Evolutionary conservation across 345 rosid species (phyloP), one percentile per base, ranked within the genome.

Genomic region (Noccaea bulbosa): DNA sequence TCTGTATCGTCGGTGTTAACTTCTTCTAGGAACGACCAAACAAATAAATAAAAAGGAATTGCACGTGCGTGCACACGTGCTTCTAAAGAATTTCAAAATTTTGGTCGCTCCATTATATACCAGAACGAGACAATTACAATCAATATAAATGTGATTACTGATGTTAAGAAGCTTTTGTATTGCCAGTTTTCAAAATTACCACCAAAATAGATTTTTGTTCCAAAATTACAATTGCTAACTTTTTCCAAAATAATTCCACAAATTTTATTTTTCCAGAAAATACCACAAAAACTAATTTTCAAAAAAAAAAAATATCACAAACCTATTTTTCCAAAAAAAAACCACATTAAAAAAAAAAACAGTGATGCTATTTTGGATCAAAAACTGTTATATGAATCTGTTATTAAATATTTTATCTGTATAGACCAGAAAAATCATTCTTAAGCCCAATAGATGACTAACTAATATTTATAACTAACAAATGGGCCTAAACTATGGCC

Each of bases 21-120:
- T 11, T 22, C 39, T 59, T 16, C 0, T 38, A 3, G 32, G 69
- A 62, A 44, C 43, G 54, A 67, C 44, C 38, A 39, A 59, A 22
- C 1, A 33, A 53, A n/a, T 11, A 32, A 15, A 20, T 20, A 20
- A 27, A 49, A 22, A 0, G 12, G 22, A 11, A 37, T 7, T 45
- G 58, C 77, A 64, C 70, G 77, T 72, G 70, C 30, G 15, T 5
- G 12, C 37, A 11, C 56, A 72, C 56, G 38, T 72, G 70, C 10
- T 63, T 52, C 46, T 39, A 0, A 27, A 5, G 9, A 67, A 50
- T 8, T 38, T 65, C 16, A 17, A 11, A 46, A 1, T 27, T 2
- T 67, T 54, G 8, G 24, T 24, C 34, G 30, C 47, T 69, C 47
- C 38, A 47, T 69, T 38, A 34, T 38, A 34, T 24, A 55, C 46